Percentiles rank a stretch among this genome's conserved stretches.
phyloP scores from a whole-genome alignment of 106 monocot species.

The Acorus gramineus region DNA sequence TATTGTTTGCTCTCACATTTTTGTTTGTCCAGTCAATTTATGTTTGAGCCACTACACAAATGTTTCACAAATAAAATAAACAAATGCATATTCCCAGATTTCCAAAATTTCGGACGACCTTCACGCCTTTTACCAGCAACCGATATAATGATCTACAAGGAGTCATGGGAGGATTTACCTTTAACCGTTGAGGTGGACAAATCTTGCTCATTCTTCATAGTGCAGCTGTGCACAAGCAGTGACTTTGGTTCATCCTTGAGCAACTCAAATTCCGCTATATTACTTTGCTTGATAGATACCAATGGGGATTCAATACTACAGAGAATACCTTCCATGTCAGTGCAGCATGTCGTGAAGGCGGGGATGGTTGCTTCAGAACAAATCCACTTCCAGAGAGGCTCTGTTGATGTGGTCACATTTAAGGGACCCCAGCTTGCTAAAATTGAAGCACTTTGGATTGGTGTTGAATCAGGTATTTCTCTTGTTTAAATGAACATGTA shows the following conservation, averaged over 20 bases:
- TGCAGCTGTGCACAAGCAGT: conserved; percentile 65
- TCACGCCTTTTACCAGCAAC: conserved; percentile 36
- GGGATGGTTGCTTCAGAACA: conserved; percentile 12
- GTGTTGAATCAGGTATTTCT: conserved; percentile 81
- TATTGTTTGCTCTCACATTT: background rate
- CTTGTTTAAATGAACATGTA: background rate
- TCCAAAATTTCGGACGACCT: conserved; percentile 60
- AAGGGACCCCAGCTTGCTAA: conserved; percentile 43
- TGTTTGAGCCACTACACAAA: no score
- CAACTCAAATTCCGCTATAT: conserved; percentile 52
- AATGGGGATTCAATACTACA: conserved; percentile 58
- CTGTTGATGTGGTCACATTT: conserved; percentile 53
- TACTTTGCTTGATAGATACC: conserved; percentile 58
- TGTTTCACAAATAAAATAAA: no score
- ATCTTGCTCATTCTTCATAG: conserved; percentile 41
- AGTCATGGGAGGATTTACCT: conserved; percentile 21
- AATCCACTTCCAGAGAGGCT: conserved; percentile 63
- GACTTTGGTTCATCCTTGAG: conserved; percentile 64
- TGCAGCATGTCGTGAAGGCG: conserved; percentile 1
- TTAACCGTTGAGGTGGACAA: conserved; percentile 32
- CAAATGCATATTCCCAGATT: conserved; percentile 34
- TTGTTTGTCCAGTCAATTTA: background rate
- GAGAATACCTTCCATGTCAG: conserved; percentile 47
- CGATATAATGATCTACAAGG: conserved; percentile 25
- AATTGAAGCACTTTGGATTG: conserved; percentile 72